Conservation (phyloP, 345 rosid genomes). For the Leavenworthia alabamica region DNA sequence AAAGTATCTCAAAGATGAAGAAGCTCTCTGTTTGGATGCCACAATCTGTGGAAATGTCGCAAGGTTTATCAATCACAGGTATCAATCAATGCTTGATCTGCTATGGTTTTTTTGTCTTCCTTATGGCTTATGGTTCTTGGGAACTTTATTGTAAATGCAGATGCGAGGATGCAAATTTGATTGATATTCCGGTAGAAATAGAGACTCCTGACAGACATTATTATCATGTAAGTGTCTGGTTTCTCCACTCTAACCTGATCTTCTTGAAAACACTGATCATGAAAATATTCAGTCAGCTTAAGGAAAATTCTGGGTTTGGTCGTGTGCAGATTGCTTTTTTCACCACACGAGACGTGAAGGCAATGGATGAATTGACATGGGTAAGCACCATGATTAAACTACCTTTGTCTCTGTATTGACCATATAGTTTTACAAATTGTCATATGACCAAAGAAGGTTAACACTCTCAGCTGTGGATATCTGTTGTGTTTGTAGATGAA, state of each 20-base stretch:
- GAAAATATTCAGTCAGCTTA: constrained; percentile 6
- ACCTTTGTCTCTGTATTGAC: neutral
- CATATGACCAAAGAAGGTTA: neutral
- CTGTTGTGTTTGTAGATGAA: neutral
- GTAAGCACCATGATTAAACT: constrained; percentile 39
- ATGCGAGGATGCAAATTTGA: constrained; percentile 79
- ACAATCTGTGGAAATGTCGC: constrained; percentile 73
- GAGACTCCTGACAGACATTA: constrained; percentile 82
- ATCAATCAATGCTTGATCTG: constrained; percentile 8
- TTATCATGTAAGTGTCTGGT: constrained; percentile 59
- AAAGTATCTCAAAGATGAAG: constrained; percentile 56
- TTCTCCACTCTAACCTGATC: neutral
- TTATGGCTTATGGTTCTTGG: neutral
- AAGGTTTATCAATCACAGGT: constrained; percentile 92
- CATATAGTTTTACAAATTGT: neutral
- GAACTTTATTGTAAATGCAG: constrained; percentile 32
- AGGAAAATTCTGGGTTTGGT: constrained; percentile 10
- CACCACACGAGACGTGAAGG: constrained; percentile 61
- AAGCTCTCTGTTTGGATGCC: constrained; percentile 84
- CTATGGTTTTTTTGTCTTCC: neutral
- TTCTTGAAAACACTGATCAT: neutral
- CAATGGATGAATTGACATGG: constrained; percentile 80
- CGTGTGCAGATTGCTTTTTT: constrained; percentile 77
- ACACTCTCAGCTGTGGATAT: neutral
- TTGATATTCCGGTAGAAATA: constrained; percentile 85